These are phyloP conservation scores for Suhomyces prunicola DNA, from an alignment of 805 yeast species.

Conservation along the genomic window DNA sequence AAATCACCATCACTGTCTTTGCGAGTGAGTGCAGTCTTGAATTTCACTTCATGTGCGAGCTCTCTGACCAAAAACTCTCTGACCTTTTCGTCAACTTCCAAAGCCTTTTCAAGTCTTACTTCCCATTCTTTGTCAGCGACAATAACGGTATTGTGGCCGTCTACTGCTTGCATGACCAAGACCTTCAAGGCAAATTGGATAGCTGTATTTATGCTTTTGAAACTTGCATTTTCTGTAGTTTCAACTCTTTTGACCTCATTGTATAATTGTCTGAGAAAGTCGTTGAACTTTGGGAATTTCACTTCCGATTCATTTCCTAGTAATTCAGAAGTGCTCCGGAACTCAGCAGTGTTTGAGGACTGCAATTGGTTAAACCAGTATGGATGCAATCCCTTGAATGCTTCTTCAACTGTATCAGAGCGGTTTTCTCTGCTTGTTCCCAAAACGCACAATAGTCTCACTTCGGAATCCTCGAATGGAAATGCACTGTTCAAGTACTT, in stretches of 20 bases:
- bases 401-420: conserved; percentile 77
- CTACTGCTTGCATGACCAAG: conserved; percentile 62
- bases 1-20: conserved; percentile 10
- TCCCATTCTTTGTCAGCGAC: conserved; percentile 74
- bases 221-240: conserved; percentile 11
- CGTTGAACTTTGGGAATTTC: conserved; percentile 54
- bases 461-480: conserved; percentile 64
- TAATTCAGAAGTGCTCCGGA: conserved; percentile 42
- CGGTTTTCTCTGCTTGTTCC: conserved; percentile 59
- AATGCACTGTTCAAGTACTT: conserved; percentile 63
- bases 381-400: conserved; percentile 77
- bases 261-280: conserved; percentile 27
- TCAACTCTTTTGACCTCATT: conserved; percentile 14
- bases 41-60: conserved; percentile 9
- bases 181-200: conserved; percentile 54
- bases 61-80: conserved; percentile 22
- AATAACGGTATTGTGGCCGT: conserved; percentile 51
- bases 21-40: conserved; percentile 9
- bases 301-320: conserved; percentile 39
- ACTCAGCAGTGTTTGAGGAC: conserved; percentile 43
- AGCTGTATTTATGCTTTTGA: conserved; percentile 37
- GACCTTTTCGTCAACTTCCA: conserved; percentile 58
- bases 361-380: conserved; percentile 63
- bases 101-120: conserved; percentile 62
- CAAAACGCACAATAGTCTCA: conserved; percentile 62